phyloP scores from a whole-genome alignment of 2,329 filamentous ascomycete genomes.

The Grosmannia huntii region DNA sequence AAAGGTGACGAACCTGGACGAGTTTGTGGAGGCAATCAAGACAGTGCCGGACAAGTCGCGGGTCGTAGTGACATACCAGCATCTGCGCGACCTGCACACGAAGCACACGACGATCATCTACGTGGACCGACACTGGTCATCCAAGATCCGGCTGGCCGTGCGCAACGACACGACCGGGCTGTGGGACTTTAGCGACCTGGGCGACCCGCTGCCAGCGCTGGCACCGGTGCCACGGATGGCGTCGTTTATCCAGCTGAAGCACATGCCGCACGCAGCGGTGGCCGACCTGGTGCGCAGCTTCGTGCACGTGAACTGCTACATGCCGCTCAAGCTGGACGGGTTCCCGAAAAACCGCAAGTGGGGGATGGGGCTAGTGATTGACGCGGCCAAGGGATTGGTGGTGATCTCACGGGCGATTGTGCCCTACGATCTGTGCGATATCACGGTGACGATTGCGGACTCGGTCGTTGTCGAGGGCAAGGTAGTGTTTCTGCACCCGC shows the following conservation, averaged over 20 bases:
- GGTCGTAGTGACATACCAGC: conserved; percentile 90
- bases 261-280: conserved; percentile 78
- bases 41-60: conserved; percentile 69
- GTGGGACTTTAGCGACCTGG: conserved; percentile 88
- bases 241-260: conserved; percentile 83
- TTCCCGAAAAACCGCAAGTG: conserved; percentile 90
- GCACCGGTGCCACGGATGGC: conserved; percentile 63
- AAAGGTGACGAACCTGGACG: conserved; percentile 73
- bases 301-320: conserved; percentile 80
- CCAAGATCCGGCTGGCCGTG: conserved; percentile 84
- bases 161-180: conserved; percentile 82
- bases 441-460: conserved; percentile 90
- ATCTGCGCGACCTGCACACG: conserved; percentile 87
- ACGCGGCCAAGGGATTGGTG: conserved; percentile 89
- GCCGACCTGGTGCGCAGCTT: conserved; percentile 90
- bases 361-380: conserved; percentile 93
- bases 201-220: conserved; percentile 63
- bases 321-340: conserved; percentile 95
- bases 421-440: conserved; percentile 92
- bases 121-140: conserved; percentile 89
- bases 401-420: conserved; percentile 89
- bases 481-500: conserved; percentile 86
- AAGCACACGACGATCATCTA: conserved; percentile 86
- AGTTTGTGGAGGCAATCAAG: conserved; percentile 86
- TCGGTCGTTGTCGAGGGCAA: conserved; percentile 91